Evolutionary conservation across 768 basidiomycete genomes (phyloP), one percentile per base, ranked within the genome.

Genomic region (Leccinum barrowsii): DNA sequence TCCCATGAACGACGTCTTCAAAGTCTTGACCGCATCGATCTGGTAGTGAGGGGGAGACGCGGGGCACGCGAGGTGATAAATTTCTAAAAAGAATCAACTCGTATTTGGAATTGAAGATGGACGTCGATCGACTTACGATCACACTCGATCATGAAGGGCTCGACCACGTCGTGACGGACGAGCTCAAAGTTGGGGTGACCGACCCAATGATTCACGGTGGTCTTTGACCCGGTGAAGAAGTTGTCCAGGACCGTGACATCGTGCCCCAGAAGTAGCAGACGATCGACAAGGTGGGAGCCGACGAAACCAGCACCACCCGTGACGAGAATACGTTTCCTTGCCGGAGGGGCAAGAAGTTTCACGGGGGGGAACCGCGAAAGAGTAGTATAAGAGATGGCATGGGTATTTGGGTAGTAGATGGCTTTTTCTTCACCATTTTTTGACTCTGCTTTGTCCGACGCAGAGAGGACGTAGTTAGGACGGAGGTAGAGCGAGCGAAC

Each of bases 291-390:
- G 76, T 99, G 97, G 32, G 94, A 96, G 15, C 97, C 97, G 59
- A 99, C 96, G 73, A 99, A 99, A n/a, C 97, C 97, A 37, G 96
- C 97, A 44, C 97, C 96, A 58, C 96, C 96, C 21, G 96, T 98
- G 65, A 98, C 89, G 42, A 99, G 84, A 65, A 98, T 78, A 59
- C 96, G 89, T 76, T 96, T 97, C 67, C 93, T 85, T 60, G 77
- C 73, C 2, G 85, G 78, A 21, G 90, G 85, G 10, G 92, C 74
- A 50, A 99, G 84, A 50, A 94, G 85, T 67, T 85, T 92, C 59
- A 99, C 95, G 4, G 96, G 93, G 10, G 94, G 92, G 74, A 94
- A 99, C 47, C 91, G 87, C 55, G 90, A 86, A 57, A 96, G 83
- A 24, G 94, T 93, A 50, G 92, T 91, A 76, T 95, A 98, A 46